Percentiles rank a stretch among this genome's conserved stretches.
phyloP scores from a whole-genome alignment of 495 filamentous ascomycete genomes.

The Lentithecium fluviatile region DNA sequence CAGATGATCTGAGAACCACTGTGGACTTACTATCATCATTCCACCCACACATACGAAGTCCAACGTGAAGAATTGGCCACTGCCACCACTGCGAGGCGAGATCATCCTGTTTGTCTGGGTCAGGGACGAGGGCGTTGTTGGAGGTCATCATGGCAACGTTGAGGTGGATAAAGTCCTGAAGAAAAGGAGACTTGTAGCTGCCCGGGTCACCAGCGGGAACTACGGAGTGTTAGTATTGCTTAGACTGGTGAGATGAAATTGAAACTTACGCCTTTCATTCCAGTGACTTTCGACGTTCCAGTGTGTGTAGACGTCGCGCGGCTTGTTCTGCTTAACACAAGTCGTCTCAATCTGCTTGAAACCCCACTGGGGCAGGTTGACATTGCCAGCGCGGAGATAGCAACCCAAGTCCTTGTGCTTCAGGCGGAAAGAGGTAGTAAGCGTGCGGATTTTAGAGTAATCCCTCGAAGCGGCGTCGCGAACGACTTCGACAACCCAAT shows the following conservation, averaged over 20 bases:
- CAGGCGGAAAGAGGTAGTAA: slow-evolving; percentile 90
- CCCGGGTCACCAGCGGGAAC: slow-evolving; percentile 89
- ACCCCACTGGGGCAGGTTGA: slow-evolving; percentile 97
- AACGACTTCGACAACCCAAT: slow-evolving; percentile 93
- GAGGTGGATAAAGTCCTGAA: slow-evolving; percentile 93
- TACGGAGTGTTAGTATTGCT: slow-evolving; percentile 42
- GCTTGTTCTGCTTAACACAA: slow-evolving; percentile 91
- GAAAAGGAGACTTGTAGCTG: slow-evolving; percentile 93
- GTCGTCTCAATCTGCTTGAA: slow-evolving; percentile 99
- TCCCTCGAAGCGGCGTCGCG: slow-evolving; percentile 84
- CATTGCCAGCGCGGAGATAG: slow-evolving; percentile 92
- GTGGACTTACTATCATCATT: slow-evolving; percentile 66
- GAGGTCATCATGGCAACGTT: slow-evolving; percentile 99
- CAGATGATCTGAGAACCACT: background rate
- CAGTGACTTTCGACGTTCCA: slow-evolving; percentile 97
- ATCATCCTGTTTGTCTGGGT: slow-evolving; percentile 98
- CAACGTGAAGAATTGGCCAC: slow-evolving; percentile 94
- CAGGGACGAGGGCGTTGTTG: slow-evolving; percentile 96
- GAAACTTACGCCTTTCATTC: slow-evolving; percentile 84
- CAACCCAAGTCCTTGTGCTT: slow-evolving; percentile 82
- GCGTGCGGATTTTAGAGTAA: slow-evolving; percentile 79
- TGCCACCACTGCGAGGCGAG: slow-evolving; percentile 97
- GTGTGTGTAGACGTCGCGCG: slow-evolving; percentile 89
- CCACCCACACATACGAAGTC: slow-evolving; percentile 97
- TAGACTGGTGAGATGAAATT: background rate